Evolutionary conservation across 1,284 basidiomycete species (phyloP).

Genomic region (Tetrapyrgos nigripes): DNA sequence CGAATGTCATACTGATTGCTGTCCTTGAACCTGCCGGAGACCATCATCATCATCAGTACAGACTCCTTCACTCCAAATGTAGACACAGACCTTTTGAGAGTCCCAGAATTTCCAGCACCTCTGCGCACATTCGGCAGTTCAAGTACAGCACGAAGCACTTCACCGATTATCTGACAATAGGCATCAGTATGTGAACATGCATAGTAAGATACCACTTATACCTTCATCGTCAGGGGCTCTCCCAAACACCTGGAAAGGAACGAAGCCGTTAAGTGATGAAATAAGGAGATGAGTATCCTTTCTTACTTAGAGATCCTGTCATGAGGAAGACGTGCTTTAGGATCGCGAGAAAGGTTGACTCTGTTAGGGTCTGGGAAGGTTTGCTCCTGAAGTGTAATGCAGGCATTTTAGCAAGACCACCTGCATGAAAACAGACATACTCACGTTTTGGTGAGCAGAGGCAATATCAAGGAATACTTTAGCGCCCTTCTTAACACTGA

Average conservation of each 20-base stretch:
- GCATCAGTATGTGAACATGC: slow-evolving; percentile 14
- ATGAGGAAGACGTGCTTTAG: slow-evolving; percentile 59
- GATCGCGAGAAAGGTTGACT: slow-evolving; percentile 45
- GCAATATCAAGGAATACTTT: slow-evolving; percentile 67
- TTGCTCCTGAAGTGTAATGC: slow-evolving; percentile 40
- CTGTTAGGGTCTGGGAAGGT: slow-evolving; percentile 55
- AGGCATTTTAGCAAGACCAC: slow-evolving; percentile 3
- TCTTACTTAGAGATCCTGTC: slow-evolving; percentile 57
- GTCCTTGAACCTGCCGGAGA: slow-evolving; percentile 35
- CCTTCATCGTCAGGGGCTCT: slow-evolving; percentile 58
- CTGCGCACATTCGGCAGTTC: slow-evolving; percentile 55
- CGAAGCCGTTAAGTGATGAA: slow-evolving; percentile 5
- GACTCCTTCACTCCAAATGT: neutral
- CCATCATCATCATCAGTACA: neutral
- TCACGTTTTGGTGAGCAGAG: slow-evolving; percentile 61
- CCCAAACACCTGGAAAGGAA: slow-evolving; percentile 53
- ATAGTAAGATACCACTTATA: slow-evolving; percentile 25
- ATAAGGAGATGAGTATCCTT: neutral
- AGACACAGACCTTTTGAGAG: slow-evolving; percentile 47
- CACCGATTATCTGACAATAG: slow-evolving; percentile 43
- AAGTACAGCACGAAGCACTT: slow-evolving; percentile 57
- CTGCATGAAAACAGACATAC: slow-evolving; percentile 29
- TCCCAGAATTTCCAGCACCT: slow-evolving; percentile 58
- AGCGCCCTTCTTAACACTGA: slow-evolving; percentile 51
- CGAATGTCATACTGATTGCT: slow-evolving; percentile 35